Conservation (phyloP, 768 basidiomycete species). For the Auriculariales sp. region DNA sequence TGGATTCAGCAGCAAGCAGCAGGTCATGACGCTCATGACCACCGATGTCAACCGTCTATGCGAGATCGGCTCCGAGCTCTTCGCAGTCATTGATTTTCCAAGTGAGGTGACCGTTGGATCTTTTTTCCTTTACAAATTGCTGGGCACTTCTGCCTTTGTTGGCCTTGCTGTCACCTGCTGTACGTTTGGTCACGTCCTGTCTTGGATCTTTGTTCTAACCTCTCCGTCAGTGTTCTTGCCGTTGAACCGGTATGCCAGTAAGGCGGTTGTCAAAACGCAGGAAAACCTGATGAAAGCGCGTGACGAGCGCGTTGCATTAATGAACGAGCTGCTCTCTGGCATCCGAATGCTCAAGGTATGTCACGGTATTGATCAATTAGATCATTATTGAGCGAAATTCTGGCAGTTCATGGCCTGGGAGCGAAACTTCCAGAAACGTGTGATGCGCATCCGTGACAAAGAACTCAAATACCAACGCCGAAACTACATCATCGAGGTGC, state of each 20-base stretch:
- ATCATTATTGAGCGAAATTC: not conserved
- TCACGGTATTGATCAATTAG: not conserved
- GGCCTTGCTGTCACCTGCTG: conserved; percentile 14
- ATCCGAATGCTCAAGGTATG: conserved; percentile 77
- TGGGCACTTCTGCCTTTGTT: conserved; percentile 31
- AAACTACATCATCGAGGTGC: conserved; percentile 75
- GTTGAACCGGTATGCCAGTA: conserved; percentile 73
- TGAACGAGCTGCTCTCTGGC: conserved; percentile 87
- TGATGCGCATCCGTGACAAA: conserved; percentile 57
- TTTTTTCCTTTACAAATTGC: conserved; percentile 59
- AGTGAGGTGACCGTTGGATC: conserved; percentile 66
- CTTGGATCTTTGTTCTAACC: not conserved
- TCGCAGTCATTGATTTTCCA: conserved; percentile 62
- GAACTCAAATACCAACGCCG: conserved; percentile 75
- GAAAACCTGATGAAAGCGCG: conserved; percentile 84
- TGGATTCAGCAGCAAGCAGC: no score
- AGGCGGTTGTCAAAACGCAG: conserved; percentile 61
- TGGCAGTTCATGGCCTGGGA: conserved; percentile 94
- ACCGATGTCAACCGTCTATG: conserved; percentile 85
- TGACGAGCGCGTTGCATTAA: conserved; percentile 78
- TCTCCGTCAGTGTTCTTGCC: conserved; percentile 34
- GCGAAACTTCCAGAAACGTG: conserved; percentile 67
- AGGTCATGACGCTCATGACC: conserved; percentile 94
- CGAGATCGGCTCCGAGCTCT: conserved; percentile 71
- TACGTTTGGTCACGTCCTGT: conserved; percentile 14